Evolutionary conservation across 805 yeast genomes (phyloP), one percentile per base, ranked within the genome.

Genomic region (Nakazawaea populi): DNA sequence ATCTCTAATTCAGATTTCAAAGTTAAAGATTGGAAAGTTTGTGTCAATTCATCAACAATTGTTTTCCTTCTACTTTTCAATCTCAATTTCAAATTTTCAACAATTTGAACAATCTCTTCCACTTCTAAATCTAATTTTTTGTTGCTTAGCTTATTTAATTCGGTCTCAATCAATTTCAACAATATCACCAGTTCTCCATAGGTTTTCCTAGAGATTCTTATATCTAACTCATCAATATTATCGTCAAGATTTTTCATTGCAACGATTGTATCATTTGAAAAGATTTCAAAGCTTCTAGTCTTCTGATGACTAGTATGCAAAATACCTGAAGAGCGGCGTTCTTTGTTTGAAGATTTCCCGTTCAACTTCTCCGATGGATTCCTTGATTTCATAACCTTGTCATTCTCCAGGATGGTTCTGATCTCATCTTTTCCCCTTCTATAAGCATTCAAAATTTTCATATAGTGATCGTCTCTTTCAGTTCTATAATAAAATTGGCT

Each of bases 221-320:
- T 79, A 61, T 87, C 94, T 41, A 85, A 73, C 50, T 85, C 89
- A 59, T 86, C 89, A 14, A 87, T 69, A 34, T 72, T 65, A 48
- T 82, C 85, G 58, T 85, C 90, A 11, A 82, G 69, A 32, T 67
- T 67, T 50, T 78, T 76, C 50, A 85, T 58, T 11, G 48, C 40
- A 8, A 30, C 32, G 6, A 51, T 39, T 27, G 46, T 46, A 42
- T 58, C 56, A 30, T 56, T 56, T 27, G 61, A 63, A 28, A 52
- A 52, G 31, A 55, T 57, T 58, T 82, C 85, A 48, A 73, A 66
- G 18, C 83, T 75, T 41, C 82, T 62, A 49, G 82, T 73, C 51
- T 86, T 65, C 14, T 83, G 75, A 61, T 83, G 90, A 59, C 83
- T 79, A 32, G 84, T 71, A 5, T 27, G 47, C 37, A 51, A 46